Base-by-base conservation (phyloP, 441 rosid genomes). In the Viola pubescens region DNA sequence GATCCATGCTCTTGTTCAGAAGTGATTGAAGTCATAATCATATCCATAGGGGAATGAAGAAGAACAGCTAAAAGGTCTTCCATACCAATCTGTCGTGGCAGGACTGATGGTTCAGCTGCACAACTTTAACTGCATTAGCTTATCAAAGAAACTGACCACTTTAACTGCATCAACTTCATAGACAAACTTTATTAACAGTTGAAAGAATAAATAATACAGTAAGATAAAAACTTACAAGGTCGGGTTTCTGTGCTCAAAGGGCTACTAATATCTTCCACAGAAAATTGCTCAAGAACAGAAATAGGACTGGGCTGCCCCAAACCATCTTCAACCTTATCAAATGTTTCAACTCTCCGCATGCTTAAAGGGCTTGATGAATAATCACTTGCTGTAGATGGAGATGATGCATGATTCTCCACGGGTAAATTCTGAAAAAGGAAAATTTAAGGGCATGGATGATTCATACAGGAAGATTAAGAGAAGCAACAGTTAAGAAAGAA, bases 221-320 rank as follows among this genome's bases (percentile, higher is more conserved):
- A 50, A 54, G n/a, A 37, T 8, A 40, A 50, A 56, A 13, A 40
- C 74, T 62, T 78, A 81, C 96, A 90, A 47, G 72, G 69, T 54
- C 46, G 60, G 68, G 51, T 11, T 60, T 59, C 42, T 6, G 62
- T 41, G 60, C 73, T 54, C 53, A 55, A 45, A 66, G 78, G 79
- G 56, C 77, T 72, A 44, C 63, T 54, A 52, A 56, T 52, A 63
- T 80, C 85, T 58, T 81, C 85, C 10, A 60, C 37, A 59, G 57
- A 73, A 56, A 73, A 66, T 43, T 75, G 81, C 50, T 82, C 84
- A 7, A 86, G 84, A 59, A 89, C 88, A 34, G 94, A 81, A 8
- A 85, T 74, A 1, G 89, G 88, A 81, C 94, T 85, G n/a, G 87
- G 82, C 64, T 82, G 89, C 61, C 82, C 89, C 56, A 59, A 65